Conservation (phyloP, 106 monocot species). For the Platanthera zijinensis region DNA sequence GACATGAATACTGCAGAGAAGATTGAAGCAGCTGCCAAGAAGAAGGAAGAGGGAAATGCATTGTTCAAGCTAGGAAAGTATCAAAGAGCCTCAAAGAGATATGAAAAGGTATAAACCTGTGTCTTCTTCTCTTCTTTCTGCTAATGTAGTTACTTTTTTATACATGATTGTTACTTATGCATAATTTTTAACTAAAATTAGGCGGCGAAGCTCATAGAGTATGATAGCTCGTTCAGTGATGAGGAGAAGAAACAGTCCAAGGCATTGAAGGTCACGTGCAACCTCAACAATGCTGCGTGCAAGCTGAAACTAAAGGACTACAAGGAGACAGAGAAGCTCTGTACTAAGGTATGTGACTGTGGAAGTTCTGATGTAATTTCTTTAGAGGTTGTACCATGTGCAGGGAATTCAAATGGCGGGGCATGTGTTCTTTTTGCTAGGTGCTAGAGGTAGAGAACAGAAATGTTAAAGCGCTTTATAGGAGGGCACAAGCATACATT, state of each 20-base stretch:
- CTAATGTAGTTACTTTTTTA: not conserved
- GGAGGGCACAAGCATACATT: slow-evolving; percentile 75
- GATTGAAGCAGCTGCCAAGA: slow-evolving; percentile 68
- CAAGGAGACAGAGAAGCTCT: slow-evolving; percentile 44
- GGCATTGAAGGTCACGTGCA: slow-evolving; percentile 38
- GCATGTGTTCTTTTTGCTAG: slow-evolving; percentile 11
- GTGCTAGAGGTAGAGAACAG: slow-evolving; percentile 68
- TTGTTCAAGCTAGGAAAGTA: slow-evolving; percentile 39
- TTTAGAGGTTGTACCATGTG: not conserved
- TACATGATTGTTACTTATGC: not conserved
- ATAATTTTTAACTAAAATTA: not conserved
- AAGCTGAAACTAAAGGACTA: slow-evolving; percentile 51
- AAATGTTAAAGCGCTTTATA: slow-evolving; percentile 76
- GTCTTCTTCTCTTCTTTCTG: not conserved
- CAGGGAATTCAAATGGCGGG: not conserved
- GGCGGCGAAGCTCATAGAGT: slow-evolving; percentile 41
- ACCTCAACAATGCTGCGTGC: slow-evolving; percentile 56
- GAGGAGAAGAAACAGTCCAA: slow-evolving; percentile 63
- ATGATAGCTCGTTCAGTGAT: slow-evolving; percentile 57
- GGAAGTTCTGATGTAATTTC: not conserved
- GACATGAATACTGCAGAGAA: slow-evolving; percentile 69
- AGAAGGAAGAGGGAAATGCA: slow-evolving; percentile 80
- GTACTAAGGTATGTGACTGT: slow-evolving; percentile 30
- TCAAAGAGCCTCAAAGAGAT: slow-evolving; percentile 63
- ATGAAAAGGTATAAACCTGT: slow-evolving; percentile 47